Evolutionary conservation across 805 yeast species (phyloP), one percentile per base, ranked within the genome.

Genomic region (Starmerella vitae): DNA sequence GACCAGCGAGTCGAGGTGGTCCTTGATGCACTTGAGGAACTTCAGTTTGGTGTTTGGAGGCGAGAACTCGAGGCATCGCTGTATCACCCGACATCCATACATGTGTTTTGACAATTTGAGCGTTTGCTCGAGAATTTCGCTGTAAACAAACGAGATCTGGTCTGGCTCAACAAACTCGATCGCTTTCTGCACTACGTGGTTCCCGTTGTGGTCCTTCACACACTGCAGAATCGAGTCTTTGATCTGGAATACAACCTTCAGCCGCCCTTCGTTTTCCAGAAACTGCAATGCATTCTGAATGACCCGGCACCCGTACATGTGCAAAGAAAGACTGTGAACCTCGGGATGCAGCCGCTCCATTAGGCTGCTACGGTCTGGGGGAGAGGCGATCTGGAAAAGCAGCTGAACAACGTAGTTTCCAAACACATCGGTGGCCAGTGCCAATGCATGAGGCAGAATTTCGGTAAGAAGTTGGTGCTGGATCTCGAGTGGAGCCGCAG

Each of bases 231-330:
- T 74, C 46, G 69, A 67, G 32, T 68, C 68, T 37, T 67, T 71
- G 44, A 91, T 64, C 60, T 91, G 98, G 20, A 66, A 64, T 36
- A 84, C 74, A 24, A 91, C 67, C 25, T 59, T 59, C 20, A 77
- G 66, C 59, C 82, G 91, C 46, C 81, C 80, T 1, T 69, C 71
- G 8, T 71, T 58, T 3, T 65, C 65, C 30, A 83, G 67, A 44
- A 74, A 75, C 57, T 83, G 95, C 38, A 91, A 66, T 1, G 96
- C 96, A 54, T 84, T 72, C 61, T 91, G 99, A 26, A 91, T 93
- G 34, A 91, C 98, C 48, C 99, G 71, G 58, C 99, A 91, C 2
- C 97, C 97, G 59, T 91, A 91, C 95, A 88, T 88, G 55, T 91
- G 97, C 54, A 85, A 61, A 0, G 95, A 79, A 40, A 91, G 64